Evolutionary conservation across 805 yeast genomes (phyloP), one percentile per base, ranked within the genome.

Genomic region (Clavispora fructus): DNA sequence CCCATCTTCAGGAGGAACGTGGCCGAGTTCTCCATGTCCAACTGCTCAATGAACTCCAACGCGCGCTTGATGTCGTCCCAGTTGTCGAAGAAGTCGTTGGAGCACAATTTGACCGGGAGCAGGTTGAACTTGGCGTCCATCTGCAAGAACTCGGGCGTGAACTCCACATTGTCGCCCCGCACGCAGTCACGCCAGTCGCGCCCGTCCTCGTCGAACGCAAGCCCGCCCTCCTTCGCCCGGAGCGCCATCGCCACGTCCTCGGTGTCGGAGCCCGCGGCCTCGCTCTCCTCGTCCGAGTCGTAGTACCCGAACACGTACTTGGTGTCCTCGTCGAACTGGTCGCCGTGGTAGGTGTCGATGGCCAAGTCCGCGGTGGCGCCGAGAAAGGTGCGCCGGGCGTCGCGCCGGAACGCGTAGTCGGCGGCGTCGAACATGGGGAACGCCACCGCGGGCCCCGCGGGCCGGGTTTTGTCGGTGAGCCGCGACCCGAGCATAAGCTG

Each of bases 121-220:
- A 41, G 35, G 13, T 61, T 56, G 45, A 46, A 59, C 38, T 53
- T 52, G 1, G 43, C 45, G 17, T 57, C 49, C 28, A 50, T 40
- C 17, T 51, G 50, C 23, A 57, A 19, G 42, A 64, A 65, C 46
- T 55, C 50, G 2, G 45, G 48, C 11, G 56, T 53, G 44, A 53
- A 61, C 9, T 52, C 42, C 11, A 65, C 61, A 57, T 85, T 85
- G 1, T 68, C 68, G 3, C 80, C 87, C 42, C 89, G 65, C 3
- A 87, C 85, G 11, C 82, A 69, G 60, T 83, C 90, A 54, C 89
- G 66, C 87, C 90, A 83, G 63, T 85, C 90, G 31, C 78, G 68
- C 0, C 87, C 88, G 40, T 70, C 60, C 26, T 77, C 74, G 58
- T 82, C 87, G 59, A 79, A 76, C 41, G 78, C 80, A 33, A 78